Evolutionary conservation across 164 flowering plant genomes (phyloP), one percentile per base, ranked within the genome.

Genomic region (Vitis rupestris): DNA sequence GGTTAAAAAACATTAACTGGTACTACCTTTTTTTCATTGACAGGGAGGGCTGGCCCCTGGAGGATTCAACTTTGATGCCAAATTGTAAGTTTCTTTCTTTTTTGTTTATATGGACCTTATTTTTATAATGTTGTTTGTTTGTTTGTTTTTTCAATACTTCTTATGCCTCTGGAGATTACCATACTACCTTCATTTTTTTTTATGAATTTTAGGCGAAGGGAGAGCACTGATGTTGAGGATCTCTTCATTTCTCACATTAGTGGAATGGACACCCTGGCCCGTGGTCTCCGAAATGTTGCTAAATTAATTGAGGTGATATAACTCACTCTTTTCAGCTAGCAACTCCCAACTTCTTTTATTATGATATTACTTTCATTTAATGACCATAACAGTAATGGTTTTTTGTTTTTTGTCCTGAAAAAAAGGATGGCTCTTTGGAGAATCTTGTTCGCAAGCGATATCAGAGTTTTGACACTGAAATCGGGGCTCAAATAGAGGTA

Each of bases 1-100:
- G 27, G 27, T 23, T 23, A 54, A 55, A 15, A 23, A 12, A 23
- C 29, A 7, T 60, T 19, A 23, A n/a, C 16, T 47, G 10, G 6
- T 59, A 64, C 27, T 9, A 65, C 10, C 27, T 62, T 65, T 49
- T 66, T 66, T 29, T 61, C 61, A 29, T 12, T 50, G 47, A 27
- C 89, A 95, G 99, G 99, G 94, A 59, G 99, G 99, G 29, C 62
- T 95, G 54, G 92, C 99, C 47, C 99, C 99, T 11, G 99, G 99
- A 70, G 99, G 99, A 63, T 93, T 95, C 84, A 95, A 95, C 80
- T 95, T 95, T 65, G 98, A 93, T 79, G 99, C 99, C 5, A 95
- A 95, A 88, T 65, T 95, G 99, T 95, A 9, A 85, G 92, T 78
- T 30, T 49, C 49, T 29, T 15, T 66, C 7, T 6, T 37, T 37